Conservation (phyloP, 371 early-diverging fungal genomes). For the Vairimorpha ceranae region DNA sequence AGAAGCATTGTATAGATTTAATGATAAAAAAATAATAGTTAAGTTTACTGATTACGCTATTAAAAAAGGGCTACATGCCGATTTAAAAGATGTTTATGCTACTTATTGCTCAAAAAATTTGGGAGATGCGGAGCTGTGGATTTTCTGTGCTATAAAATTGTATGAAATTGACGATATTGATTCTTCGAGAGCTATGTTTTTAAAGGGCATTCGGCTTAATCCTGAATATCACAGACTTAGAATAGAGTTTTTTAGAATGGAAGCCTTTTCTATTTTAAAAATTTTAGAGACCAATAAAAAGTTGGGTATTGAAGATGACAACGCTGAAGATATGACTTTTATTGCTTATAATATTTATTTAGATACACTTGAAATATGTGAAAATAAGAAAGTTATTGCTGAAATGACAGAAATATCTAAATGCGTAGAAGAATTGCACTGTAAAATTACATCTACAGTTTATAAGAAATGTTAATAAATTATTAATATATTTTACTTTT, state of each 20-base stretch:
- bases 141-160: slow-evolving; percentile 41
- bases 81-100: slow-evolving; percentile 40
- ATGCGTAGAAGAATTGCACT: background rate
- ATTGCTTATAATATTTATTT: slow-evolving; percentile 21
- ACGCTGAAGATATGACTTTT: slow-evolving; percentile 1
- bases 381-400: background rate
- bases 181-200: slow-evolving; percentile 31
- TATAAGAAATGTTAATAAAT: too few species aligned
- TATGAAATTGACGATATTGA: slow-evolving; percentile 44
- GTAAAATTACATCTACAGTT: background rate
- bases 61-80: slow-evolving; percentile 21
- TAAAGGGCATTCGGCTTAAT: slow-evolving; percentile 37
- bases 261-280: slow-evolving; percentile 24
- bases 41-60: slow-evolving; percentile 38
- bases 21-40: slow-evolving; percentile 31
- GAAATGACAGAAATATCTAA: background rate
- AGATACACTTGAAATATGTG: slow-evolving; percentile 3
- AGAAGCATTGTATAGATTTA: slow-evolving; percentile 33
- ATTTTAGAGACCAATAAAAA: slow-evolving; percentile 1
- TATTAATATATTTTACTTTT: too few species aligned
- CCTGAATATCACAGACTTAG: slow-evolving; percentile 10
- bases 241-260: slow-evolving; percentile 53
- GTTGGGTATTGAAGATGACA: slow-evolving; percentile 17
- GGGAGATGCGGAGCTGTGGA: slow-evolving; percentile 45
- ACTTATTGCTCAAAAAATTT: slow-evolving; percentile 30